Evolutionary conservation across 192 early-diverging fungal species (phyloP).

Genomic region (Backusella tuberculispora): DNA sequence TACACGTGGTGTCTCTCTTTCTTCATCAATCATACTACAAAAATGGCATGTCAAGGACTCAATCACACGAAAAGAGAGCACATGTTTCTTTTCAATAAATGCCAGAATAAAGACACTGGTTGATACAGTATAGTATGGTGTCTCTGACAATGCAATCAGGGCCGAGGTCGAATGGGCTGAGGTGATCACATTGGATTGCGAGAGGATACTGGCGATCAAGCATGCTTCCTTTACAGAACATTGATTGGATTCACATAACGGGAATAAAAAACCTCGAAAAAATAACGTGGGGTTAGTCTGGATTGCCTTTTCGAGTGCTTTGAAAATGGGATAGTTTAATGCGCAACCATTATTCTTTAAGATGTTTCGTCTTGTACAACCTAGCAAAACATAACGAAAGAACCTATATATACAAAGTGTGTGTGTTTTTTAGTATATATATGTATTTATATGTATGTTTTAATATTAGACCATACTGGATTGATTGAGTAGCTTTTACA

Average conservation of each 20-base stretch:
- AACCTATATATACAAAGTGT: not conserved
- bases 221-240: constrained; percentile 1
- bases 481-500: not conserved
- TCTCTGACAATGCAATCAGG: not conserved
- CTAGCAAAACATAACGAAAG: constrained; percentile 5
- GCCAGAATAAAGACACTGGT: constrained; percentile 9
- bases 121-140: not conserved
- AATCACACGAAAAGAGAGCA: constrained; percentile 9
- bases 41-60: constrained; percentile 6
- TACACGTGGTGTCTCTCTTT: not conserved
- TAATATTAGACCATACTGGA: not conserved
- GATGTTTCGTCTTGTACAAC: not conserved
- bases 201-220: not conserved
- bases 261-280: constrained; percentile 8
- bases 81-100: constrained; percentile 17
- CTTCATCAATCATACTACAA: not conserved
- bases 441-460: not conserved
- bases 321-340: not conserved
- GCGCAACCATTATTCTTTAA: not conserved
- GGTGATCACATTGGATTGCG: not conserved
- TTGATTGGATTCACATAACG: constrained; percentile 13
- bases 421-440: not conserved
- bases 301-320: not conserved
- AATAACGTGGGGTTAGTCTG: not conserved
- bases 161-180: not conserved